Percentiles rank a stretch among this genome's conserved stretches.
phyloP scores from a whole-genome alignment of 257 asterid species.

The Lycium ferocissimum region DNA sequence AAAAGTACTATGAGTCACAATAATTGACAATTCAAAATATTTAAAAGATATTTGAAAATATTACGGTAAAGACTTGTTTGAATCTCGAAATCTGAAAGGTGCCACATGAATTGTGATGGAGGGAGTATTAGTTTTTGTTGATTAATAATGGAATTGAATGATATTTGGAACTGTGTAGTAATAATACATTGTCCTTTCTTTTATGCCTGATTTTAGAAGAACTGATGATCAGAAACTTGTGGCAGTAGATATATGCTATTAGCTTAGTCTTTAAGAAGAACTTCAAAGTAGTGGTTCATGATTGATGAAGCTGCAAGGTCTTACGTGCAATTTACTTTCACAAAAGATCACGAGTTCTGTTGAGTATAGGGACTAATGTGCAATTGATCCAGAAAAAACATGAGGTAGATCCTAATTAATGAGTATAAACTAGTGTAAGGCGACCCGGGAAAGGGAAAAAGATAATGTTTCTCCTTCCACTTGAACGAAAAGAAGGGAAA shows the following conservation, averaged over 20 bases:
- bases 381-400: conserved; percentile 4
- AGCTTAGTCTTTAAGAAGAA: not conserved
- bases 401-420: not conserved
- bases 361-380: conserved; percentile 9
- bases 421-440: not conserved
- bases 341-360: not conserved
- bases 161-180: not conserved
- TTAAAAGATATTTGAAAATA: too few species aligned
- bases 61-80: too few species aligned
- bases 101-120: too few species aligned
- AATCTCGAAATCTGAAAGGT: too few species aligned
- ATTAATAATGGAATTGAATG: not conserved
- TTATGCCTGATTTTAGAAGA: not conserved
- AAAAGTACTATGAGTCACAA: too few species aligned
- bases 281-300: not conserved
- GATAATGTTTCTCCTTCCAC: not conserved
- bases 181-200: not conserved
- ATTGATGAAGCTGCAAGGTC: not conserved
- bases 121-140: not conserved
- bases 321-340: not conserved
- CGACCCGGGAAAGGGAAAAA: conserved; percentile 11
- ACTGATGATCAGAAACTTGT: not conserved
- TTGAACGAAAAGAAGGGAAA: conserved; percentile 13
- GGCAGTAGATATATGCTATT: not conserved
- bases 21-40: too few species aligned